Conservation (phyloP, 2,329 filamentous ascomycete genomes). For the Fusarium goolgardi region DNA sequence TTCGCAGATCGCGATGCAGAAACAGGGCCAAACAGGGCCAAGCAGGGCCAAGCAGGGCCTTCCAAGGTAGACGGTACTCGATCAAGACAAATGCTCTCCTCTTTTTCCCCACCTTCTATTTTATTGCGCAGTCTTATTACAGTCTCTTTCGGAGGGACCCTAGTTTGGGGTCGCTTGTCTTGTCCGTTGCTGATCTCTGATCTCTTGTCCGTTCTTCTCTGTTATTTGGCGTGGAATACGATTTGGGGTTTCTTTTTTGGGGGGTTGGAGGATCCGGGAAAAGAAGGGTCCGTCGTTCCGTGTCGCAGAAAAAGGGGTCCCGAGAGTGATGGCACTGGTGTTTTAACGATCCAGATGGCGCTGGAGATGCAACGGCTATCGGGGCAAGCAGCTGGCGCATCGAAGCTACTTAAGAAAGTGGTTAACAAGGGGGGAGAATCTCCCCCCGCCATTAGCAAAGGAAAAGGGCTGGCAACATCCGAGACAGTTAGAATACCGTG, state of each 20-base stretch:
- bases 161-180: constrained; percentile 15
- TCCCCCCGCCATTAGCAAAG: neutral
- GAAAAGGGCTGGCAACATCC: constrained; percentile 30
- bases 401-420: constrained; percentile 37
- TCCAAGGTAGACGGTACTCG: constrained; percentile 31
- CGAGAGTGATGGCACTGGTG: constrained; percentile 19
- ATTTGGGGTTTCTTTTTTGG: constrained; percentile 5
- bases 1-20: constrained; percentile 35
- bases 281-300: neutral
- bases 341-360: constrained; percentile 29
- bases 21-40: constrained; percentile 12
- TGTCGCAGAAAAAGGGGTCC: neutral
- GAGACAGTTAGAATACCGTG: constrained; percentile 18
- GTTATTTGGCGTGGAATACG: neutral
- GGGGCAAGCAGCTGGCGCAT: constrained; percentile 24
- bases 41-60: constrained; percentile 14
- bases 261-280: constrained; percentile 7
- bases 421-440: constrained; percentile 11
- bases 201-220: constrained; percentile 8
- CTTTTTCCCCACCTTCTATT: neutral
- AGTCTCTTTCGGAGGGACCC: constrained; percentile 15
- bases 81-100: constrained; percentile 14
- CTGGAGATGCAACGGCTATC: constrained; percentile 20
- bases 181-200: constrained; percentile 29
- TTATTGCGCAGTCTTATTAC: neutral